Evolutionary conservation across 441 rosid genomes (phyloP).

Genomic region (Adansonia rubrostipa): DNA sequence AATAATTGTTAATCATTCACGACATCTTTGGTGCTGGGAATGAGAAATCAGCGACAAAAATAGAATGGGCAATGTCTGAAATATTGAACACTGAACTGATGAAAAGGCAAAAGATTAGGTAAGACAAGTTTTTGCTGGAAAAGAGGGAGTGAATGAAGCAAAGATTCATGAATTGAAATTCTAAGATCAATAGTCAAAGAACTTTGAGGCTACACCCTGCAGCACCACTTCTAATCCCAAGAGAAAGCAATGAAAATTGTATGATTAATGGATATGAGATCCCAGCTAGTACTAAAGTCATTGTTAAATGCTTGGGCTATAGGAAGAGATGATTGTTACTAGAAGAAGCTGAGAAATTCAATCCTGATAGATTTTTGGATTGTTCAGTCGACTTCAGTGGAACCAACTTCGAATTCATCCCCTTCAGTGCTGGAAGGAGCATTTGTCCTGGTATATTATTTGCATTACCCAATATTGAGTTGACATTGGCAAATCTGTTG

Average conservation of each 20-base stretch:
- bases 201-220: neutral
- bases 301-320: constrained; percentile 43
- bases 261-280: constrained; percentile 20
- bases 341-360: constrained; percentile 37
- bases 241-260: neutral
- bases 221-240: neutral
- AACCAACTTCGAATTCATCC: constrained; percentile 33
- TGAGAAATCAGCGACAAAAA: neutral
- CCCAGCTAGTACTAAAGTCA: constrained; percentile 17
- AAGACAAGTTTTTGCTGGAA: neutral
- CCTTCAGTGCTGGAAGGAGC: constrained; percentile 45
- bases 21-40: constrained; percentile 12
- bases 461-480: constrained; percentile 1
- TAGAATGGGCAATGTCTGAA: constrained; percentile 25
- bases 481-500: constrained; percentile 32
- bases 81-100: neutral
- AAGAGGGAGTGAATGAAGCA: neutral
- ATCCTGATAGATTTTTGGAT: constrained; percentile 36
- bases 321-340: constrained; percentile 39
- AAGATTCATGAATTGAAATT: constrained; percentile 9
- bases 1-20: neutral
- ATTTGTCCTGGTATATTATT: constrained; percentile 38
- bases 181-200: neutral
- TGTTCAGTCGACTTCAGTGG: constrained; percentile 35
- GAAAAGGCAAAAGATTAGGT: constrained; percentile 15